Evolutionary conservation across 75 land plant species (phyloP), one percentile per base, ranked within the genome.

Genomic region (Selaginella tamariscina): DNA sequence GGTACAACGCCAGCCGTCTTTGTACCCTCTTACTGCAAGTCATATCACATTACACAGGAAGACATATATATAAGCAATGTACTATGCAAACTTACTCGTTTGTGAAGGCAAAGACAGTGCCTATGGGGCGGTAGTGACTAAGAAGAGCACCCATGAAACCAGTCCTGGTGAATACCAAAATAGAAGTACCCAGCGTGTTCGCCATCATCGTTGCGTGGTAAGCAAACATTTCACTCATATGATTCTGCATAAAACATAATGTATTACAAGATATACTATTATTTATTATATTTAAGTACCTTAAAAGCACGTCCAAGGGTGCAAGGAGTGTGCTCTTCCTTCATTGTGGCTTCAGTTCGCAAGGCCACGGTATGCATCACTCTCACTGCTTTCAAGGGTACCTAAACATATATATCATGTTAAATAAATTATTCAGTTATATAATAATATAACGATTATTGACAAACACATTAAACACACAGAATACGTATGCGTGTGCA

Each of bases 281-380:
- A n/a, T n/a, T n/a, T n/a, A n/a, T n/a, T n/a, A n/a, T n/a, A n/a
- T n/a, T n/a, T n/a, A n/a, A 1, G 15, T 44, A 86, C 97, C 94
- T 84, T 74, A 31, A 78, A 73, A 20, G 77, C 74, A 68, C 64
- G 68, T 27, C 71, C 78, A 69, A 68, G 74, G 71, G 39, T 76
- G 28, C 71, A 71, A 76, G 84, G 82, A 18, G 71, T 56, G 8
- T 62, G 62, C 27, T 71, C 80, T n/a, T 64, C 69, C 29, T 81
- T 68, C 32, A 84, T 55, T 26, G 85, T 85, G 68, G 85, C 82
- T 68, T 95, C 99, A 22, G 87, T 95, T 31, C 85, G 83, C 75
- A 87, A 62, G 27, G 99, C 99, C 65, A 95, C 99, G 66, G 87
- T 85, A 71, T 95, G 96, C 99, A 95, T 95, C 24, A 95, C 97